Percentiles rank a stretch among this genome's conserved stretches.
phyloP scores from a whole-genome alignment of 2,329 filamentous ascomycete species.

The Lasiodiplodia sp. region DNA sequence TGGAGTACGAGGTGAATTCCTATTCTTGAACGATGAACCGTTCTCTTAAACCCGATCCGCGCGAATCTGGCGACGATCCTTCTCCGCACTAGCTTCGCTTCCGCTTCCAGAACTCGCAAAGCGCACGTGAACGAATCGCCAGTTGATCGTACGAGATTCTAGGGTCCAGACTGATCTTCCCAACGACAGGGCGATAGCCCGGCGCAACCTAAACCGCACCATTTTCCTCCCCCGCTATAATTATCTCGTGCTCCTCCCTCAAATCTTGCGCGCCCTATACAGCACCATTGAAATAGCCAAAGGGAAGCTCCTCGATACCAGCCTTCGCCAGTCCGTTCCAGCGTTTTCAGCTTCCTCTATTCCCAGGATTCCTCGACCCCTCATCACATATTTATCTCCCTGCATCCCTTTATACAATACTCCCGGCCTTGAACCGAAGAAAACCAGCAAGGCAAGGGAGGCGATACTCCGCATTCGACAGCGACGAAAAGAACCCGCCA shows the following conservation, averaged over 20 bases:
- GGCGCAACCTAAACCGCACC: neutral
- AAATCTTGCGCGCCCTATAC: too few relatives aligned
- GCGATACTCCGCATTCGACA: neutral
- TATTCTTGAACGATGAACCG: neutral
- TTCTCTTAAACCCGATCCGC: neutral
- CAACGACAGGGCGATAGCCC: neutral
- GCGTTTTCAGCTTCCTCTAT: too few relatives aligned
- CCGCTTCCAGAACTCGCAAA: neutral
- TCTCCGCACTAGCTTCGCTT: neutral
- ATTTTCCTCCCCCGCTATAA: neutral
- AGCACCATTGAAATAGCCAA: too few relatives aligned
- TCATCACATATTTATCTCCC: too few relatives aligned
- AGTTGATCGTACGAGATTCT: neutral
- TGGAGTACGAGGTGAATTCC: neutral
- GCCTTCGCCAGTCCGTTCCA: too few relatives aligned
- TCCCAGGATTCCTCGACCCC: too few relatives aligned
- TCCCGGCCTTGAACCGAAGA: too few relatives aligned
- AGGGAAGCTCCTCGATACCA: too few relatives aligned
- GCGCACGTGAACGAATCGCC: neutral
- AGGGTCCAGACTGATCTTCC: neutral
- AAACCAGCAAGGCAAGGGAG: too few relatives aligned
- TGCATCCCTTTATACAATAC: too few relatives aligned
- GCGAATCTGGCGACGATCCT: neutral
- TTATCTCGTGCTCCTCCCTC: neutral
- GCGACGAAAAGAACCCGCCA: too few relatives aligned